Base-by-base conservation (phyloP, 352 stramenopile genomes). In the Pythium phragmitis region DNA sequence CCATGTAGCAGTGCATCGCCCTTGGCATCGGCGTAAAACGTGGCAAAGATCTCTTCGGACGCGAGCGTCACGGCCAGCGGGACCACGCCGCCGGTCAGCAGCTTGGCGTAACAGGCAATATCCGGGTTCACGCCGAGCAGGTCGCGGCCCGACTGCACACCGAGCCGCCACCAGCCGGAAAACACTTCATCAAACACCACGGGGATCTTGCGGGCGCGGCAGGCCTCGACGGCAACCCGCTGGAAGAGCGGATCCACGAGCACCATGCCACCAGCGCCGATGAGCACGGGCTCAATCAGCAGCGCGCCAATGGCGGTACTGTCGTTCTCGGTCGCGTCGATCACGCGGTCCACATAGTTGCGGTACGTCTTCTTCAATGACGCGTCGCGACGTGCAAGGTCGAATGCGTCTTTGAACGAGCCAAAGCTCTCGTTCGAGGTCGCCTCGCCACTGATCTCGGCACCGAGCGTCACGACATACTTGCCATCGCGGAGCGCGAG, bases 111-210 rank as follows among this genome's bases (percentile, higher is more conserved):
- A 67, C 87, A 96, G 0, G 87, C 76, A 57, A 98, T 89, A 57
- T 98, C 92, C 1, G 92, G 91, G 58, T 97, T 72, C 5, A 94
- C 73, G 6, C 82, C 79, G 1, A 98, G 74, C 39, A 97, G 57
- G 57, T 97, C 90, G 37, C 88, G 82, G 14, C 77, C 87, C 16
- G 84, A 93, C 64, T 94, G 70, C 9, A 94, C 86, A 30, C 92
- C 92, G 14, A 98, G 75, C 48, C 92, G 89, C 82, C 88, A 96
- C 72, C 95, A 92, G 2, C 92, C 92, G 14, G 87, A 96, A 48
- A 96, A 96, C 12, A 97, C 87, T 60, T 98, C 92, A 63, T 98
- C 92, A 64, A 92, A 98, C 59, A 98, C 89, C 17, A 98, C 80
- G 4, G 90, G 89, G 43, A 98, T 95, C 56, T 82, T 77, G 37